Percentiles rank a stretch among this genome's conserved stretches.
Conservation (phyloP, 306 rosid genomes). For the Cucumis melo region DNA sequence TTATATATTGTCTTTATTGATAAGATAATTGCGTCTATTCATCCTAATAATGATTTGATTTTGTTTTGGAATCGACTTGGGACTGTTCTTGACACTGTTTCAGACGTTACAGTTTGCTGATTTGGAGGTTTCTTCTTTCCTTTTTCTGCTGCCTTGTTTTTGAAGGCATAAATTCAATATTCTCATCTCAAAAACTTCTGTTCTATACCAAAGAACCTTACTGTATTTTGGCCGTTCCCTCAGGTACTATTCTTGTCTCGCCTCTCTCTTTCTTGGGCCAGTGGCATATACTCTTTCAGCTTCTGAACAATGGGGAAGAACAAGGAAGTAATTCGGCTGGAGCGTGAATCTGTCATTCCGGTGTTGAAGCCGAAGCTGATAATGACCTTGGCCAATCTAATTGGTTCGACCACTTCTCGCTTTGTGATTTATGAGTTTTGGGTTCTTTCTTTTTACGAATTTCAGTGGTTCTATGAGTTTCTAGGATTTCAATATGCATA, state of each 20-base stretch:
- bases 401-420: conserved; percentile 27
- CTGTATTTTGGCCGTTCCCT: neutral
- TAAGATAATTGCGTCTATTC: neutral
- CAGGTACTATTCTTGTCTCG: neutral
- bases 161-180: neutral
- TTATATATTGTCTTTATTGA: neutral
- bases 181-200: neutral
- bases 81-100: neutral
- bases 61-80: neutral
- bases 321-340: conserved; percentile 61
- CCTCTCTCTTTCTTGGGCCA: neutral
- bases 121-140: neutral
- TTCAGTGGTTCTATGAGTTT: neutral
- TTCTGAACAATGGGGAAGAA: conserved; percentile 14
- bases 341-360: conserved; percentile 83
- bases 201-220: neutral
- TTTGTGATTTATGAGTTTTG: neutral
- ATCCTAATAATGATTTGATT: neutral
- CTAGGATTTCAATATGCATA: neutral
- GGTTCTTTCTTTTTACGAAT: neutral
- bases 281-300: neutral
- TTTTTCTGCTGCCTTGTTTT: neutral
- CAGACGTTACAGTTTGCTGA: neutral
- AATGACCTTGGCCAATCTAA: conserved; percentile 77
- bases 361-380: conserved; percentile 69